Base-by-base conservation (phyloP, 495 filamentous ascomycete genomes). In the Delitschia confertaspora region DNA sequence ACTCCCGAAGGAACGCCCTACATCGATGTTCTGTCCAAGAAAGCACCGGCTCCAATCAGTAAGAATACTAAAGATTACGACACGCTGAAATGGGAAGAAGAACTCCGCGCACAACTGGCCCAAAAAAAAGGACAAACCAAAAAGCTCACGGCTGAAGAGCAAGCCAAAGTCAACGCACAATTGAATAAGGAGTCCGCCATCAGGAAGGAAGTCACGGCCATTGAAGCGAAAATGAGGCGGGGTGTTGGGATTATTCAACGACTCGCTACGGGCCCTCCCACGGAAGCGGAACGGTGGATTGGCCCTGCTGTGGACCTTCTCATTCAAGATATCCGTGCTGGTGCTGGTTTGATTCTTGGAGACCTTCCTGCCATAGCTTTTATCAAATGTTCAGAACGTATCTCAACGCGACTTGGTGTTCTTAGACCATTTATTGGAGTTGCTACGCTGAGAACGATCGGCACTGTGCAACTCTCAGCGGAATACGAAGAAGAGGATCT, bases 1-100 rank as follows among this genome's bases (percentile, higher is more conserved):
- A 94, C 87, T 2, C 81, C 83, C 2, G 85, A 88, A 60, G 91
- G 87, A 1, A 85, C 82, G 0, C 71, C 78, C 4, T 96, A 93
- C 51, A 71, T 98, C 19, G 89, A 98, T 61, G 85, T 95, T 4
- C 70, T 98, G 3, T 83, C 80, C 22, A 83, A 78, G 54, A 89
- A 89, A 60, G 66, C 68, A 2, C 77, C 79, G 52, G 71, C 68
- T 33, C 56, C 75, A 10, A 73, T 83, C 6, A 75, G 84, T 55
- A 95, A 85, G 62, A 95, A 82, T 52, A 78, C 70, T 16, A 95
- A 85, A 60, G 91, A 96, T 59, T 93, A 95, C 48, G 83, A 96
- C 55, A 94, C 85, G 1, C 58, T 95, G 36, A 95, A 95, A 65
- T 98, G 91, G 91, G 91, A 98, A 62, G 79, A 84, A 55, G 91